Conservation (phyloP, 768 basidiomycete genomes). For the Lactarius evosmus region DNA sequence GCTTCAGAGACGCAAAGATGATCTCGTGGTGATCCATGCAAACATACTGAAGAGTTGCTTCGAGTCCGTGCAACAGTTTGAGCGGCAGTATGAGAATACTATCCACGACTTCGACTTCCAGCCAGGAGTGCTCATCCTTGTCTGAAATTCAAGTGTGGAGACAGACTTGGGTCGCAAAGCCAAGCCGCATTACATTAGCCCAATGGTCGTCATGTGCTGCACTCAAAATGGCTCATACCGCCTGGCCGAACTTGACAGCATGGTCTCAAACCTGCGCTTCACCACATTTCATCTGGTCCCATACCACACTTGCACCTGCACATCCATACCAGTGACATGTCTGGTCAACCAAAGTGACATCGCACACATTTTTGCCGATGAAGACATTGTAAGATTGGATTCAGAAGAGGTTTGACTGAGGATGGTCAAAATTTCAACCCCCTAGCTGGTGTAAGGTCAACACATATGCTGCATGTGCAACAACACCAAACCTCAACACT, state of each 20-base stretch:
- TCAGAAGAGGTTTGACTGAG: too few relatives aligned
- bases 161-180: constrained; percentile 28
- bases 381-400: too few relatives aligned
- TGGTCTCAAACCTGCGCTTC: constrained; percentile 13
- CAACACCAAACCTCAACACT: too few relatives aligned
- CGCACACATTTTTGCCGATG: too few relatives aligned
- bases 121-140: constrained; percentile 29
- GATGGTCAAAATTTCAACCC: too few relatives aligned
- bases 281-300: constrained; percentile 30
- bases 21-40: constrained; percentile 2
- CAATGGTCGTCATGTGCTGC: constrained; percentile 25
- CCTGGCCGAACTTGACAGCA: constrained; percentile 27
- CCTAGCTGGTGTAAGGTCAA: too few relatives aligned
- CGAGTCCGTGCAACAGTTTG: constrained; percentile 8
- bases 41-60: neutral
- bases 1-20: constrained; percentile 21
- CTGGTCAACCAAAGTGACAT: too few relatives aligned
- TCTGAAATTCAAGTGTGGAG: constrained; percentile 31
- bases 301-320: constrained; percentile 6
- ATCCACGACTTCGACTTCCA: constrained; percentile 32
- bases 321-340: too few relatives aligned
- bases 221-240: constrained; percentile 28
- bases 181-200: constrained; percentile 30
- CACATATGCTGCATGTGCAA: too few relatives aligned
- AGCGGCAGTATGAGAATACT: constrained; percentile 7